Conservation (phyloP, 495 filamentous ascomycete genomes). For the Trichoderma asperelloides region DNA sequence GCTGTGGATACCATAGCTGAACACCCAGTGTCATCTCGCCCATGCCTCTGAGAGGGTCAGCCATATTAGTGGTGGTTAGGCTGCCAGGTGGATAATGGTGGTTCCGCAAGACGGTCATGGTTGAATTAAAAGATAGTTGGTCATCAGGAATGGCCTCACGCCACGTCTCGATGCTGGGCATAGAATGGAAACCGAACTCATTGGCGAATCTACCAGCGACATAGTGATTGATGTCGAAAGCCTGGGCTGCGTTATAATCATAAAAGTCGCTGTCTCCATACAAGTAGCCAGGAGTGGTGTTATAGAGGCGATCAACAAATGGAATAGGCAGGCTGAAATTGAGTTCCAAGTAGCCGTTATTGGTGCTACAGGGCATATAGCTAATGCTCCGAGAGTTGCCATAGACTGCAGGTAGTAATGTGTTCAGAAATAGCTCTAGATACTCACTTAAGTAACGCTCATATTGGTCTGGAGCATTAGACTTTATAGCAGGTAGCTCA, state of each 20-base stretch:
- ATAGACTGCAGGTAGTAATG: constrained; percentile 53
- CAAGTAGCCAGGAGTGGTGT: constrained; percentile 44
- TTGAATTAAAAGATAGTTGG: constrained; percentile 54
- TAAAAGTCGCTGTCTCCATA: constrained; percentile 67
- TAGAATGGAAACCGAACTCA: constrained; percentile 60
- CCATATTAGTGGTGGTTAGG: constrained; percentile 37
- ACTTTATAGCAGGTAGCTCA: constrained; percentile 39
- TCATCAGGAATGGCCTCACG: constrained; percentile 40
- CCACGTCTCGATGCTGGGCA: constrained; percentile 58
- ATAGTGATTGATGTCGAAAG: constrained; percentile 49
- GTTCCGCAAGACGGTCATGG: constrained; percentile 50
- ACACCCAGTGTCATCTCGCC: constrained; percentile 56
- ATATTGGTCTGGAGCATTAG: constrained; percentile 32
- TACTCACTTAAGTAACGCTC: constrained; percentile 46
- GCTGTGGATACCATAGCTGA: constrained; percentile 52
- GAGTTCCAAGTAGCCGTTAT: constrained; percentile 52
- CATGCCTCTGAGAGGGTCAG: constrained; percentile 40
- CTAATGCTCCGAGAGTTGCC: constrained; percentile 56
- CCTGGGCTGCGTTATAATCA: constrained; percentile 48
- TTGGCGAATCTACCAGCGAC: constrained; percentile 57
- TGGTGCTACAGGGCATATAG: constrained; percentile 60
- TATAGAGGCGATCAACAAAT: constrained; percentile 53
- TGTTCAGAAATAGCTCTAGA: constrained; percentile 52
- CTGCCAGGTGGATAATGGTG: constrained; percentile 53
- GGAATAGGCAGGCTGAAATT: constrained; percentile 49